phyloP scores from a whole-genome alignment of 495 filamentous ascomycete species.

The Aspergillus asperescens region DNA sequence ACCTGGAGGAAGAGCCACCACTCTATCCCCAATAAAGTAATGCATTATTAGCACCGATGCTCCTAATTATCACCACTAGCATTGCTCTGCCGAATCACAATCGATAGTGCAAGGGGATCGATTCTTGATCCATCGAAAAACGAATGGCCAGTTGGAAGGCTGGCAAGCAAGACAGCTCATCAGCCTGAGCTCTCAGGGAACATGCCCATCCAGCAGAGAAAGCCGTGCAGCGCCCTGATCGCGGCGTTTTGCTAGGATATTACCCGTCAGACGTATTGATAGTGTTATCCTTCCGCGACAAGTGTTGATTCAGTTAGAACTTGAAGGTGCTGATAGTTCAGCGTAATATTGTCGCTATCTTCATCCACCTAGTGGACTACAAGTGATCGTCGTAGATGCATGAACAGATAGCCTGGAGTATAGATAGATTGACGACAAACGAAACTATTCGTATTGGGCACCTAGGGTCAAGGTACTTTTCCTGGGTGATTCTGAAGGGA shows the following conservation, averaged over 20 bases:
- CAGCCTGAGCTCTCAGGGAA: not conserved
- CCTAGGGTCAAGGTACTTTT: not conserved
- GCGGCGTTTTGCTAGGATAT: not conserved
- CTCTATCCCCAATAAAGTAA: slow-evolving; percentile 19
- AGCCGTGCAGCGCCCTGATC: slow-evolving; percentile 7
- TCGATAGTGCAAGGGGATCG: slow-evolving; percentile 13
- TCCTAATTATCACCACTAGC: slow-evolving; percentile 2
- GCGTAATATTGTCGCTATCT: not conserved
- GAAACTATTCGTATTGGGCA: not conserved
- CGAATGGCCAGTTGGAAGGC: slow-evolving; percentile 17
- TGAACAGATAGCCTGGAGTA: slow-evolving; percentile 9
- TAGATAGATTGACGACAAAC: not conserved
- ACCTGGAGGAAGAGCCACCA: not conserved
- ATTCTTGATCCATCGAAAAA: slow-evolving; percentile 22
- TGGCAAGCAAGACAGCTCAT: slow-evolving; percentile 21
- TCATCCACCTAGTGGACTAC: not conserved
- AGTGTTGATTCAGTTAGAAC: not conserved
- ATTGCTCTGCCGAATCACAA: slow-evolving; percentile 16
- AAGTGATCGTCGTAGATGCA: not conserved
- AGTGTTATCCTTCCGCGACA: not conserved
- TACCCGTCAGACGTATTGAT: not conserved
- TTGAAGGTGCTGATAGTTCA: not conserved
- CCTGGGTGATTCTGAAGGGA: not conserved
- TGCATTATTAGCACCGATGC: slow-evolving; percentile 16
- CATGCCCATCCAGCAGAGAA: not conserved